These are phyloP conservation scores for Citrus unshiu DNA, from an alignment of 345 rosid species.

Conservation along the genomic window DNA sequence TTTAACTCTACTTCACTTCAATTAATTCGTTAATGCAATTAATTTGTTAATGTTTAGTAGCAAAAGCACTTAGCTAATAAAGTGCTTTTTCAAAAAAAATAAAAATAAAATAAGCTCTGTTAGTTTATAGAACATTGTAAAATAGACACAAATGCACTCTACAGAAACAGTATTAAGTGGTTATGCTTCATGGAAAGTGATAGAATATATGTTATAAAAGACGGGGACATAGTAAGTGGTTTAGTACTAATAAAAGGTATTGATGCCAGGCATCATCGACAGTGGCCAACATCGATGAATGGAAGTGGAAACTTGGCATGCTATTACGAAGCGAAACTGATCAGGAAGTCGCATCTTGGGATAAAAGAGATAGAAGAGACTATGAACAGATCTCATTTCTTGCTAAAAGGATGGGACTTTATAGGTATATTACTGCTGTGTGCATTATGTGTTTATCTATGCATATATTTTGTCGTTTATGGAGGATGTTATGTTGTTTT, in stretches of 20 bases:
- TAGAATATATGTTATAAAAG: not conserved
- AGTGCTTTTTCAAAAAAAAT: not conserved
- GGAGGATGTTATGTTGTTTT: not conserved
- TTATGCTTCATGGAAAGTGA: not conserved
- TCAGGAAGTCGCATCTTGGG: conserved; percentile 82
- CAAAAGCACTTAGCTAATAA: not conserved
- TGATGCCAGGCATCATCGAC: conserved; percentile 82
- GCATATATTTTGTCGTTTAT: not conserved
- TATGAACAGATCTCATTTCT: conserved; percentile 89
- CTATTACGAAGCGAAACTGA: conserved; percentile 68
- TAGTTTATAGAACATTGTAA: not conserved
- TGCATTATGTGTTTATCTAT: not conserved
- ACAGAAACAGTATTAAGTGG: not conserved
- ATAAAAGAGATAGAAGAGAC: conserved; percentile 92
- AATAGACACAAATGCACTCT: not conserved
- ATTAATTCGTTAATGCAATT: not conserved
- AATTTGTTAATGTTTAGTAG: not conserved
- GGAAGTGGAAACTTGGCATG: conserved; percentile 97
- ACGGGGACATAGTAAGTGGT: not conserved
- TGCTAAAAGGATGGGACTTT: conserved; percentile 88
- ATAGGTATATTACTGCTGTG: conserved; percentile 46
- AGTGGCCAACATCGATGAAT: conserved; percentile 87
- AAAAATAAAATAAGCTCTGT: no score
- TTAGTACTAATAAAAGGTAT: not conserved
- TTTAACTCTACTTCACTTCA: not conserved